Base-by-base conservation (phyloP, 2,329 filamentous ascomycete genomes). In the Aspergillus pseudonomiae region DNA sequence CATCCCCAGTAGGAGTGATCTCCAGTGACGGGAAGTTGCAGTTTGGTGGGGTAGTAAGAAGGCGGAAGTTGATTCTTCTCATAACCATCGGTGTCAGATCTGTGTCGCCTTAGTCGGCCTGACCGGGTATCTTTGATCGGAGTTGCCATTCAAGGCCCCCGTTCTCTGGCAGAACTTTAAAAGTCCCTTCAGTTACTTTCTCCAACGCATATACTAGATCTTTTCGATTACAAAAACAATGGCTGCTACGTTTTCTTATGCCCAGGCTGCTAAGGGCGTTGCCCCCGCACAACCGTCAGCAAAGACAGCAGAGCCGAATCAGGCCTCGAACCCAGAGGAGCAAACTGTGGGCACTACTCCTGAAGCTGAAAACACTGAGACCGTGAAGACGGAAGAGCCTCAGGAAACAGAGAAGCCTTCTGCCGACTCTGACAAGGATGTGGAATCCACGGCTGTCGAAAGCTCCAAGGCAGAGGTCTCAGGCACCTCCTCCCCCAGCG, bases 251-350 rank as follows among this genome's bases (percentile, higher is more conserved):
- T 97, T 97, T 77, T 97, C 94, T 64, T 98, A 98, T 80, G 94
- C 94, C 73, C 93, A 97, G 85, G 94, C 94, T 75, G 94, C 94
- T 64, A 95, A 95, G 79, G 93, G 94, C 74, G 86, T 90, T 72
- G 81, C 86, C 61, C 75, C 84, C 57, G 78, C 81, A 64, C 72
- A 80, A 62, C 75, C 78, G 53, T 73, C 80, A 32, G 80, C 78
- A 71, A 84, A 85, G 73, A 59, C 72, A 26, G 65, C 75, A 65
- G 74, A 76, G 30, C 68, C 71, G 52, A 71, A 68, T 59, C 74
- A 71, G 57, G 65, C 72, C 24, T 67, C 73, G 48, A 73, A 75
- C 56, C 64, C 70, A 24, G 74, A 75, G 50, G 75, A 77, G 63
- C 68, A 72, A 54, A n/a, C 30, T 21, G 63, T 72, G 67, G 64